Conservation (phyloP, 805 yeast genomes). For the Hanseniaspora meyeri region DNA sequence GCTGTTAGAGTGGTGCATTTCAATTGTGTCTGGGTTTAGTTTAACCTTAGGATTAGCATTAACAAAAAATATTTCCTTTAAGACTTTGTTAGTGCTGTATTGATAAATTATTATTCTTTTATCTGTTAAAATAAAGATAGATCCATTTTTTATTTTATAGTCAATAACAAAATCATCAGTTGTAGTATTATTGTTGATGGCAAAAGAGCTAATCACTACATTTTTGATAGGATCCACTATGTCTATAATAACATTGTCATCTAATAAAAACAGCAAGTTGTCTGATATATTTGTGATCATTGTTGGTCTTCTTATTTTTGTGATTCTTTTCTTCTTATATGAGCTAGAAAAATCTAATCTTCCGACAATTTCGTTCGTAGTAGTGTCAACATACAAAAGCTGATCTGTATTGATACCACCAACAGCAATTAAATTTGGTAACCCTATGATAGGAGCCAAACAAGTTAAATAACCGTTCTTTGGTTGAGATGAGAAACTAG, state of each 20-base stretch:
- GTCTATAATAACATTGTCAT: conserved; percentile 6
- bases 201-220: background rate
- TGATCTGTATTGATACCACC: conserved; percentile 12
- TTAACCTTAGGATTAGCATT: background rate
- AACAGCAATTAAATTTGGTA: conserved; percentile 7
- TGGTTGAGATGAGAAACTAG: background rate
- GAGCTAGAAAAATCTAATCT: conserved; percentile 1
- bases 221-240: conserved; percentile 1
- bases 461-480: conserved; percentile 5
- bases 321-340: background rate
- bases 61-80: conserved; percentile 1
- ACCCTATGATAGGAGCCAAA: background rate
- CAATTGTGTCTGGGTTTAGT: background rate
- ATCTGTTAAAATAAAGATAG: background rate
- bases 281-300: background rate
- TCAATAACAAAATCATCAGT: background rate
- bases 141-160: conserved; percentile 3
- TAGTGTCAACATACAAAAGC: conserved; percentile 4
- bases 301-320: background rate
- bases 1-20: background rate
- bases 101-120: background rate
- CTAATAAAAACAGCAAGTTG: conserved; percentile 1
- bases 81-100: background rate
- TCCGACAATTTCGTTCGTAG: background rate
- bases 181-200: background rate